Conservation (phyloP, 768 basidiomycete species). For the Amanita molliuscula region DNA sequence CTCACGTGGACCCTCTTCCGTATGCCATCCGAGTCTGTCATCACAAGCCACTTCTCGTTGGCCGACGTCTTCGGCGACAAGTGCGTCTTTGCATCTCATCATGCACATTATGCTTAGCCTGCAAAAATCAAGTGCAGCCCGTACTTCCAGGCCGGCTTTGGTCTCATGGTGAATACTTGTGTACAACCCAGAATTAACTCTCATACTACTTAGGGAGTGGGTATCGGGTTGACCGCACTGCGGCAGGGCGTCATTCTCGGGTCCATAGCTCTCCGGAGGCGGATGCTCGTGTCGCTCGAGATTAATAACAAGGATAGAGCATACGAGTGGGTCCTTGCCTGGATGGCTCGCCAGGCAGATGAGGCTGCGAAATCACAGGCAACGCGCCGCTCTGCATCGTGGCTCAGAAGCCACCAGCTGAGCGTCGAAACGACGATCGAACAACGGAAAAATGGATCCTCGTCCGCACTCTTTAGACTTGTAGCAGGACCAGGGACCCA, state of each 20-base stretch:
- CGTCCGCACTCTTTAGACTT: constrained; percentile 82
- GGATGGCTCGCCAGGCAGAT: constrained; percentile 75
- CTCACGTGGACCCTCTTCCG: constrained; percentile 4
- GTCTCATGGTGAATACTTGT: constrained; percentile 58
- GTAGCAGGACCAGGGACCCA: constrained; percentile 94
- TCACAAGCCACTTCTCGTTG: constrained; percentile 20
- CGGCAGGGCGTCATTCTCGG: constrained; percentile 62
- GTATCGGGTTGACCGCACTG: constrained; percentile 70
- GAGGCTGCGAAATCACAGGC: constrained; percentile 18
- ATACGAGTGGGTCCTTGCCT: constrained; percentile 94
- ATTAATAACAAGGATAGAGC: constrained; percentile 92
- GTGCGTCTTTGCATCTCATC: constrained; percentile 30
- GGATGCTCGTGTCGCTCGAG: constrained; percentile 91
- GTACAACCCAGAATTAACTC: constrained; percentile 1
- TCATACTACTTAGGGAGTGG: constrained; percentile 60
- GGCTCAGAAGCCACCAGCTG: constrained; percentile 80
- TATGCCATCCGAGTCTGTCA: constrained; percentile 8
- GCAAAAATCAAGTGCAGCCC: constrained; percentile 53
- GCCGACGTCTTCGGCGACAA: constrained; percentile 46
- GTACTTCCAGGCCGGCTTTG: constrained; percentile 97
- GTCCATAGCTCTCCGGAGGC: constrained; percentile 68
- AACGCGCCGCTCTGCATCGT: constrained; percentile 22
- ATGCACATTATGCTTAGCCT: constrained; percentile 5
- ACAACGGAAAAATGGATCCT: constrained; percentile 84
- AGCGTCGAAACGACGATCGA: constrained; percentile 91